Conservation (phyloP, 441 rosid genomes). For the Mallotus repandus region DNA sequence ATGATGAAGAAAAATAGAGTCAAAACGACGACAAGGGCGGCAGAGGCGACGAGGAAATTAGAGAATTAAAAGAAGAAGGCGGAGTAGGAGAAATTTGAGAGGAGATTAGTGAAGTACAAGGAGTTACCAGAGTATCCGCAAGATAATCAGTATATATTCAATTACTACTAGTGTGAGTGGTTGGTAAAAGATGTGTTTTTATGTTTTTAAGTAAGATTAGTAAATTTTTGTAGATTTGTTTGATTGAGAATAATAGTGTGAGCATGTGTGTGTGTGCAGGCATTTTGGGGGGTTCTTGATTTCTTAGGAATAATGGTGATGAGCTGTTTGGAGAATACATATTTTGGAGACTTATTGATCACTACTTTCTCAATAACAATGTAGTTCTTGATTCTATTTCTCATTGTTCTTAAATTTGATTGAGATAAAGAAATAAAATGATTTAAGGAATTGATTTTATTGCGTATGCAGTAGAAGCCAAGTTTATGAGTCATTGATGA, state of each 20-base stretch:
- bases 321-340: conserved; percentile 53
- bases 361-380: conserved; percentile 33
- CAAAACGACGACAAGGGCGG: background rate
- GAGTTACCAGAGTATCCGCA: conserved; percentile 74
- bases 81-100: conserved; percentile 21
- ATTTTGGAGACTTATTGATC: conserved; percentile 41
- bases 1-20: background rate
- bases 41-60: background rate
- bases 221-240: no score
- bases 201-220: conserved; percentile 43
- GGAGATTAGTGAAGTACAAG: conserved; percentile 55
- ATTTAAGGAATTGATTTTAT: background rate
- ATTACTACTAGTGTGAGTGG: conserved; percentile 87
- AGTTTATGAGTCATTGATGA: conserved; percentile 46
- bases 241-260: no score
- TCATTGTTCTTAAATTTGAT: background rate
- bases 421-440: background rate
- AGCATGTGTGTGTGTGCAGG: conserved; percentile 30
- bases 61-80: background rate
- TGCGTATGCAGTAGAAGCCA: conserved; percentile 25
- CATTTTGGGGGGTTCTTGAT: conserved; percentile 71
- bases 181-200: conserved; percentile 61
- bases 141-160: conserved; percentile 81
- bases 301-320: conserved; percentile 55
- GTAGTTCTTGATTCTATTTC: conserved; percentile 2